Evolutionary conservation across 768 basidiomycete species (phyloP).

Genomic region (Termitomyces sp.): DNA sequence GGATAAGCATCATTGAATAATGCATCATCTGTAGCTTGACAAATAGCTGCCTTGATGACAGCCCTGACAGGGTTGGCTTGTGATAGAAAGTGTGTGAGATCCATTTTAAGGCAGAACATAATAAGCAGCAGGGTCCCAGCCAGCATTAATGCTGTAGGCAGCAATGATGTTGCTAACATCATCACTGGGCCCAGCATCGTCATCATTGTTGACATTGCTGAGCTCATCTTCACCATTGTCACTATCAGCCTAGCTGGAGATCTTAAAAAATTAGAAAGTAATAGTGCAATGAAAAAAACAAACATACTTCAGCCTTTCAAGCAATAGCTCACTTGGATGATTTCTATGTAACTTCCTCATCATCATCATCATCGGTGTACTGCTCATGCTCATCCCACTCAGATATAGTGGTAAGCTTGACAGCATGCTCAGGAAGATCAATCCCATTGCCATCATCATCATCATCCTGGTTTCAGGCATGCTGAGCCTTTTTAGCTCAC

Average conservation of each 20-base stretch:
- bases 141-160: not conserved
- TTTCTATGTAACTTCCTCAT: not conserved
- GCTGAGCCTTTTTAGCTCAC: not conserved
- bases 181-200: not conserved
- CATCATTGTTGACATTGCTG: not conserved
- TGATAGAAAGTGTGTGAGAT: not conserved
- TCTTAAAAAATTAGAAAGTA: not conserved
- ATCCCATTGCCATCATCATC: too few species aligned
- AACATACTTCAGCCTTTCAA: not conserved
- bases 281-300: not conserved
- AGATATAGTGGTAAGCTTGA: not conserved
- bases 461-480: not conserved
- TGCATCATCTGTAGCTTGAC: not conserved
- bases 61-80: not conserved
- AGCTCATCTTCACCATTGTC: not conserved
- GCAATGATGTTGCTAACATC: not conserved
- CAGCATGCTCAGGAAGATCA: not conserved
- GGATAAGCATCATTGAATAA: not conserved
- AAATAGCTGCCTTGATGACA: not conserved
- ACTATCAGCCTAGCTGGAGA: not conserved
- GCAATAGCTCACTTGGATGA: not conserved
- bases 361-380: not conserved
- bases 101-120: not conserved
- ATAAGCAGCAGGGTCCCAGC: not conserved
- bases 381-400: not conserved